Percentiles rank a stretch among this genome's conserved stretches.
phyloP scores from a whole-genome alignment of 345 rosid species.

The Zanthoxylum bungeanum region DNA sequence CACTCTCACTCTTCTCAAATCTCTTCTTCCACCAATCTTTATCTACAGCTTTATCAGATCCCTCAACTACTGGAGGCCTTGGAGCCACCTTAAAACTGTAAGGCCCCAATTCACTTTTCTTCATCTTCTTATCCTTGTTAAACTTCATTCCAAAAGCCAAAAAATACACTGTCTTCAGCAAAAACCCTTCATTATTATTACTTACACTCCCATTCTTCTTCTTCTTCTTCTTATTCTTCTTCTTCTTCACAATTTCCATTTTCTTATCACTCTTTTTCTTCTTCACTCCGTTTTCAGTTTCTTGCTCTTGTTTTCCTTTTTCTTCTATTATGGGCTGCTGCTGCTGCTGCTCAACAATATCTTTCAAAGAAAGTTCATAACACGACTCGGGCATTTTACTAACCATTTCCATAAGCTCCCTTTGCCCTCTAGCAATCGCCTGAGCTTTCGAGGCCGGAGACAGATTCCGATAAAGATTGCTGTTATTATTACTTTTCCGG shows the following conservation, averaged over 20 bases:
- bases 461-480: constrained; percentile 47
- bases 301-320: constrained; percentile 21
- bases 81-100: constrained; percentile 37
- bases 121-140: constrained; percentile 26
- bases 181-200: constrained; percentile 42
- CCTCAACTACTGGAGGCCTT: constrained; percentile 40
- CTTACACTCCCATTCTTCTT: constrained; percentile 38
- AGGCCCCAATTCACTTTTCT: constrained; percentile 12
- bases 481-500: too few relatives aligned
- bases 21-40: constrained; percentile 74
- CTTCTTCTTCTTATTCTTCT: constrained; percentile 28
- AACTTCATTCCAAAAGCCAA: constrained; percentile 44
- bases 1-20: constrained; percentile 33
- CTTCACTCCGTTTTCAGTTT: constrained; percentile 13
- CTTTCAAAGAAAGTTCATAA: constrained; percentile 80
- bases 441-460: constrained; percentile 71
- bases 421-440: constrained; percentile 81
- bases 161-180: constrained; percentile 73
- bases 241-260: constrained; percentile 20
- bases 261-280: constrained; percentile 27
- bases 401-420: constrained; percentile 94
- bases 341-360: constrained; percentile 56
- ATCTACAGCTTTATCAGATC: constrained; percentile 36
- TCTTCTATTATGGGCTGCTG: constrained; percentile 16
- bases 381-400: constrained; percentile 84